Base-by-base conservation (phyloP, 1,284 basidiomycete genomes). In the Trametes versicolor region DNA sequence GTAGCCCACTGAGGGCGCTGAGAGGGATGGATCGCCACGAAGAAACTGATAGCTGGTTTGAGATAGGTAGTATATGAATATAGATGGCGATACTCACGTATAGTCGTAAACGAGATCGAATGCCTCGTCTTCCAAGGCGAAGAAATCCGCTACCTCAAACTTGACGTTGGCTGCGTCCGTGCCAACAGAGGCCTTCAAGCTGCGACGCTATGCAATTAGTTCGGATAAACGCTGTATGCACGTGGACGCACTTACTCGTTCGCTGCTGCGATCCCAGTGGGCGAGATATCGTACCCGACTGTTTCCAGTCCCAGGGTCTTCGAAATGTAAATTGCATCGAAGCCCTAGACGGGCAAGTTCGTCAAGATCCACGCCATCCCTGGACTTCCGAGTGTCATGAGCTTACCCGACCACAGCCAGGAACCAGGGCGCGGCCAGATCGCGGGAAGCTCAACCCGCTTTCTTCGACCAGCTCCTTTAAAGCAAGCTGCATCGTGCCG, bases 391-490 rank as follows among this genome's bases (percentile, higher is more conserved):
- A 43, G 10, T 34, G 8, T 6, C 25, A 7, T 32, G 29, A 32
- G 73, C 84, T 65, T 72, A 92, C 91, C 58, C 79, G 81, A 49
- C 91, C 92, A 72, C 91, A 93, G 2, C 92, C 92, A 0, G 91
- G 91, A 10, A 94, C 84, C 1, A 94, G 78, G 2, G 87, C 90
- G 39, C 79, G 76, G 0, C 91, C 91, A 6, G 67, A 70, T 29
- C 66, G 81, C 0, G 89, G 86, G 47, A 91, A 80, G 4, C 81
- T 74, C 1, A 91, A 66, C 29, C 78, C 77, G 13, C 76, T 77
- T 0, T 83, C 83, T 52, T 83, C 75, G n/a, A 92, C 72, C 1
- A 89, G 73, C 36, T 86, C 82, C 21, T 76, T 75, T 49, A 93
- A 77, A 0, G 88, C 79, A 17, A 85, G 85, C 68, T 92, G 91